Percentiles rank a stretch among this genome's conserved stretches.
phyloP scores from a whole-genome alignment of 208 protist species.

The Crithidia acanthocephali region DNA sequence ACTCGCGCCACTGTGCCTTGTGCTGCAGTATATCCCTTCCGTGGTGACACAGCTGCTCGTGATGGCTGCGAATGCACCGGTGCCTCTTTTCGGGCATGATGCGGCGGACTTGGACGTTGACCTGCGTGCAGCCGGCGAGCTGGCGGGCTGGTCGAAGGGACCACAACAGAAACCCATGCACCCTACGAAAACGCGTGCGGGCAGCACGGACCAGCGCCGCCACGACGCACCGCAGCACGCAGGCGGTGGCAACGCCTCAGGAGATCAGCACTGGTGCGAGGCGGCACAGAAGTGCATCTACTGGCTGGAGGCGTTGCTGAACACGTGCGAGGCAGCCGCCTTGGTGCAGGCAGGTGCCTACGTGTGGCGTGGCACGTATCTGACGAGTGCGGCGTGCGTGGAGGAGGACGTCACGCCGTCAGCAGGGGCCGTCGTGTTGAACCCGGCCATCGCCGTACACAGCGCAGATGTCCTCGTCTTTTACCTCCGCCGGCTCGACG shows the following conservation, averaged over 20 bases:
- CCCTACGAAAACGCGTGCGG: too few relatives aligned
- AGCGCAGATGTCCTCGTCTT: conserved; percentile 5
- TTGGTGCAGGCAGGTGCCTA: conserved; percentile 6
- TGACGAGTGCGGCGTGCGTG: neutral
- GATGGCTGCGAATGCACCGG: conserved; percentile 25
- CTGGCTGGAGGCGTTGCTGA: conserved; percentile 32
- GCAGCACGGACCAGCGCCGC: neutral
- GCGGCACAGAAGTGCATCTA: conserved; percentile 26
- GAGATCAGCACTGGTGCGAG: conserved; percentile 5
- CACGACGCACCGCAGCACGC: neutral
- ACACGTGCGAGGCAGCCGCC: conserved; percentile 15
- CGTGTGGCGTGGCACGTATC: neutral
- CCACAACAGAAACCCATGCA: too few relatives aligned
- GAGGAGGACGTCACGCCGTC: neutral
- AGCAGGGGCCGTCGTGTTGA: neutral
- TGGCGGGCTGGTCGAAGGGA: neutral
- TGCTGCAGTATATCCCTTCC: conserved; percentile 26
- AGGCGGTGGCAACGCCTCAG: too few relatives aligned
- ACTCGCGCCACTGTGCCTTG: conserved; percentile 29
- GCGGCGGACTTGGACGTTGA: conserved; percentile 6
- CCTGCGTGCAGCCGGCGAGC: too few relatives aligned
- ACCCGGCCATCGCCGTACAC: neutral
- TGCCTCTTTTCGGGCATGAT: conserved; percentile 15
- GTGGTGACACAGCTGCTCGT: conserved; percentile 39
- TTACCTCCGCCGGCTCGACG: conserved; percentile 1